Evolutionary conservation across 202 grass and related monocot genomes (phyloP).

Genomic region (Panicum hallii): DNA sequence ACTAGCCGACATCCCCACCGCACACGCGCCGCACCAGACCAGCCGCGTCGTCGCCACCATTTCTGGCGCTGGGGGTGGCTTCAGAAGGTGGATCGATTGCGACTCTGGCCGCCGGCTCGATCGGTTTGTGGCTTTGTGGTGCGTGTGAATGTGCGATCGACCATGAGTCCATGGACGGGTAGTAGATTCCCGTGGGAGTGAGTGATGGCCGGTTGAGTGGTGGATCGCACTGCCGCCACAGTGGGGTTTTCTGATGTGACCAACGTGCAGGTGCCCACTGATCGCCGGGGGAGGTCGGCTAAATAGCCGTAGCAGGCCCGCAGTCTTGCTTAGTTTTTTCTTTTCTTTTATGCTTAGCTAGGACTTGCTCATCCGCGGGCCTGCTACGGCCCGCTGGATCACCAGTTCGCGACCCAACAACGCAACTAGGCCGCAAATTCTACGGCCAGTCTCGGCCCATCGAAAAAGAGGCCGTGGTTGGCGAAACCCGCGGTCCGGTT

Average conservation of each 20-base stretch:
- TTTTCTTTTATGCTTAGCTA: too few relatives aligned
- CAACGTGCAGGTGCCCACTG: too few relatives aligned
- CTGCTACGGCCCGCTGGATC: too few relatives aligned
- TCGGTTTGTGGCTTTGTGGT: too few relatives aligned
- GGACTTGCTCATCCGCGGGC: too few relatives aligned
- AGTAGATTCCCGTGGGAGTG: not conserved
- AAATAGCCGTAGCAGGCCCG: too few relatives aligned
- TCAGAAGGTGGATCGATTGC: conserved; percentile 40
- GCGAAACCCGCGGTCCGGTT: not conserved
- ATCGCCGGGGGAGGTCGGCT: too few relatives aligned
- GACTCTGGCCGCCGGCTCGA: not conserved
- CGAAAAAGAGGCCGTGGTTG: too few relatives aligned
- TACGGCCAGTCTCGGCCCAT: not conserved
- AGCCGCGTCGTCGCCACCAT: conserved; percentile 36
- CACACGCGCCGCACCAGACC: not conserved
- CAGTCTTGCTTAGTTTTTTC: too few relatives aligned
- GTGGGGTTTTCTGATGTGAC: too few relatives aligned
- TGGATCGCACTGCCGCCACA: conserved; percentile 1
- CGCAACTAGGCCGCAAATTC: too few relatives aligned
- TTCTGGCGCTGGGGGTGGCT: not conserved
- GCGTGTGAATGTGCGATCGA: not conserved
- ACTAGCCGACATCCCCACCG: conserved; percentile 44
- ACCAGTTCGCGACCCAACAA: too few relatives aligned
- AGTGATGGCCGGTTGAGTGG: not conserved
- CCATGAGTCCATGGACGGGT: not conserved